A percentile compares a stretch with the other conserved stretches of the same genome.
These are phyloP conservation scores for Phaeoacremonium minimum DNA, from an alignment of 2,329 filamentous ascomycete species.

Conservation along the genomic window DNA sequence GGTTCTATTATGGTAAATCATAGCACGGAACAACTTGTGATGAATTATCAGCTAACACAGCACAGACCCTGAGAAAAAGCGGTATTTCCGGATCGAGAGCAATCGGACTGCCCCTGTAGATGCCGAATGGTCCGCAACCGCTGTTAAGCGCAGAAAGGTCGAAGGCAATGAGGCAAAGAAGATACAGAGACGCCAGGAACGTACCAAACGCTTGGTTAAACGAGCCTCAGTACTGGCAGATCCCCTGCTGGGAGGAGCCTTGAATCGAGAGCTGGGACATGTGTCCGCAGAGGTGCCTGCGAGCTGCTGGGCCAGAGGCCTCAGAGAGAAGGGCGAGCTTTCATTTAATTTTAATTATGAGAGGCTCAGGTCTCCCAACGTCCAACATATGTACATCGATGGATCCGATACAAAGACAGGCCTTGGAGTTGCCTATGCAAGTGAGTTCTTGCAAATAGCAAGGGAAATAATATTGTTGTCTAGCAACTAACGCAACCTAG, in stretches of 20 bases:
- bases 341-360: conserved; percentile 20
- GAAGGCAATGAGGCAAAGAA: conserved; percentile 31
- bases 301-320: conserved; percentile 31
- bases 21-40: too few species aligned
- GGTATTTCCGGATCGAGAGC: conserved; percentile 65
- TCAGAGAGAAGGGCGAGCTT: conserved; percentile 33
- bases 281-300: conserved; percentile 21
- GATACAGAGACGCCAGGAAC: conserved; percentile 6
- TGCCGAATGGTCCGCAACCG: conserved; percentile 50
- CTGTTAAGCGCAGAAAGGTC: conserved; percentile 41
- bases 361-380: conserved; percentile 21
- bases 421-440: conserved; percentile 34
- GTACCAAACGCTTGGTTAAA: conserved; percentile 17
- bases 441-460: not conserved
- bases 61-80: conserved; percentile 52
- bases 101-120: conserved; percentile 39
- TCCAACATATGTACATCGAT: conserved; percentile 35
- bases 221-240: conserved; percentile 24
- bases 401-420: conserved; percentile 31
- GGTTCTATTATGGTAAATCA: conserved; percentile 11
- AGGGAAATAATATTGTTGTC: too few species aligned
- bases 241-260: conserved; percentile 24
- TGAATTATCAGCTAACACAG: too few species aligned
- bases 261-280: conserved; percentile 27
- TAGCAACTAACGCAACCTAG: conserved; percentile 7